phyloP scores from a whole-genome alignment of 371 early-diverging fungal species.

The Parasitella parasitica region DNA sequence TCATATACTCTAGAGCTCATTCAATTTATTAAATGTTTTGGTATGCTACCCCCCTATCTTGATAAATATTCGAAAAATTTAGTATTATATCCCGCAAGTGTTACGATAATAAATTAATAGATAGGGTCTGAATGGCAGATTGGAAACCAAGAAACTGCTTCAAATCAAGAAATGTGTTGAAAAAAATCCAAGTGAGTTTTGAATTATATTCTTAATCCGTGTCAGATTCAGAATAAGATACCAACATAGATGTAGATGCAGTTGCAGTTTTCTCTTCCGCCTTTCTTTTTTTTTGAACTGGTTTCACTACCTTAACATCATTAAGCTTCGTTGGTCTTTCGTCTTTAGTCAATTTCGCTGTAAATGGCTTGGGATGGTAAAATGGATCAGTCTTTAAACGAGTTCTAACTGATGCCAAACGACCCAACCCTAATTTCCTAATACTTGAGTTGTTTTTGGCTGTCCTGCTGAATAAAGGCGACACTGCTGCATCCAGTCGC shows the following conservation, averaged over 20 bases:
- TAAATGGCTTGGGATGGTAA: slow-evolving; percentile 21
- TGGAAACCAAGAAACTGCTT: no score
- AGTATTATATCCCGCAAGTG: no score
- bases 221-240: slow-evolving; percentile 18
- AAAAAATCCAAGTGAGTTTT: no score
- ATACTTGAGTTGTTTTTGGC: background rate
- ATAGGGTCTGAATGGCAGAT: no score
- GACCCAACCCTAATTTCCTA: slow-evolving; percentile 13
- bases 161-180: no score
- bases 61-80: no score
- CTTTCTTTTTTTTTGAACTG: background rate
- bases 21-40: no score
- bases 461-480: slow-evolving; percentile 49
- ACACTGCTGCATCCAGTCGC: slow-evolving; percentile 31
- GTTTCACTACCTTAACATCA: slow-evolving; percentile 4
- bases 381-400: slow-evolving; percentile 56
- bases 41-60: no score
- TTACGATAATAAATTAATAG: no score
- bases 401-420: slow-evolving; percentile 36
- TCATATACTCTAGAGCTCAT: no score
- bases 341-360: background rate
- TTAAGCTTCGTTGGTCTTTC: background rate
- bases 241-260: slow-evolving; percentile 1
- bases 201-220: no score
- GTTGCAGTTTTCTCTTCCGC: background rate